Base-by-base conservation (phyloP, 169 alveolate species). In the Plasmodium blacklocki region DNA sequence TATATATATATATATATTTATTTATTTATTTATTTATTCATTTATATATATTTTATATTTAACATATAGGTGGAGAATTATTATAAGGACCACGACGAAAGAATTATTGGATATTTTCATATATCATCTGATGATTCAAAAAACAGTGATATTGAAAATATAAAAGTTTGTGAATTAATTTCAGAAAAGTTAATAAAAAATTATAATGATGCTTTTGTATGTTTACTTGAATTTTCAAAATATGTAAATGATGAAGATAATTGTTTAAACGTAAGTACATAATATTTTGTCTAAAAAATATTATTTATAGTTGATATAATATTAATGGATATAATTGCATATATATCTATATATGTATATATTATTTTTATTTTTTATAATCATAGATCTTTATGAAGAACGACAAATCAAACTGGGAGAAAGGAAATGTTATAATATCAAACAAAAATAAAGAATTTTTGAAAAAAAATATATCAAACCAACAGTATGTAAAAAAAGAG, bases 41-140 rank as follows among this genome's bases (percentile, higher is more conserved):
- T 4, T 15, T 19, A 21, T 15, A 60, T 19, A 60, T 66, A 39
- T 66, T 66, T 39, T 39, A 5, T 39, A 6, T 39, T 5, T 14
- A n/a, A 26, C 2, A 23, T 19, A 21, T 49, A 83, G 91, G 83
- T 83, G 18, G 91, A 83, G 67, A 83, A 83, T 26, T 50, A 83
- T 62, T 83, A 70, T 39, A 67, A 83, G 47, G 83, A 45, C 8
- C 54, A 56, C 15, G 91, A 70, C 14, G 91, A 68, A 56, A 39
- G 83, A 54, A 83, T 83, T 11, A 47, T 83, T 19, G 91, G 91
- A 14, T 83, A 83, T 19, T 83, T 68, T 63, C 91, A 83, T 50
- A 83, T 83, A 52, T 14, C 64, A 32, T 47, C 49, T 3, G 91
- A 83, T 47, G 91, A 83, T 26, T 60, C 72, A 56, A 67, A 83